Conservation (phyloP, 1,139 yeast species). For the Zhuliangozyma blackwelliae region DNA sequence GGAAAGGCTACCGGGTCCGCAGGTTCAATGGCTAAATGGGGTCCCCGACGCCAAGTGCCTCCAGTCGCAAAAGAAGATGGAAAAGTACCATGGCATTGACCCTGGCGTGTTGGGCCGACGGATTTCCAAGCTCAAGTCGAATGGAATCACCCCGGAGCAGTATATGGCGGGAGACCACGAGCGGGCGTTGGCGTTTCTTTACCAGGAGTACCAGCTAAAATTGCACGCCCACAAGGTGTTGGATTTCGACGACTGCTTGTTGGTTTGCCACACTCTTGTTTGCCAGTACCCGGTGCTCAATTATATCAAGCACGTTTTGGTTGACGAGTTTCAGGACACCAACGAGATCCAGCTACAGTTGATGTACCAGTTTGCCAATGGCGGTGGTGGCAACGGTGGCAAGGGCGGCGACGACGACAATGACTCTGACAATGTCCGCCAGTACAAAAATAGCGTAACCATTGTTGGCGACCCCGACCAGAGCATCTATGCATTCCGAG, state of each 20-base stretch:
- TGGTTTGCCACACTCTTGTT: conserved; percentile 52
- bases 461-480: conserved; percentile 97
- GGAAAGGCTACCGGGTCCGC: conserved; percentile 27
- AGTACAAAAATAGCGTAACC: conserved; percentile 51
- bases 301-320: conserved; percentile 64
- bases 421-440: conserved; percentile 2
- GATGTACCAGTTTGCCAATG: conserved; percentile 54
- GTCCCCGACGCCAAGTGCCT: conserved; percentile 10
- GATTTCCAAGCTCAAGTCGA: conserved; percentile 53
- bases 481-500: conserved; percentile 83
- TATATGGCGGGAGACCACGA: conserved; percentile 17
- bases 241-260: conserved; percentile 83
- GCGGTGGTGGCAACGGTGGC: conserved; percentile 25
- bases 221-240: conserved; percentile 41
- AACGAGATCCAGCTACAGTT: conserved; percentile 70
- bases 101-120: conserved; percentile 34
- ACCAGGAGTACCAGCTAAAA: conserved; percentile 48
- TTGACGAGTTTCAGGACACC: conserved; percentile 95
- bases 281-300: conserved; percentile 40
- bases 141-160: conserved; percentile 37
- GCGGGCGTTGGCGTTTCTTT: conserved; percentile 29
- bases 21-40: conserved; percentile 14
- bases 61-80: conserved; percentile 8
- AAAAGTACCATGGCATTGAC: conserved; percentile 28
- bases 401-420: too few relatives aligned